Percentiles rank a stretch among this genome's conserved stretches.
phyloP scores from a whole-genome alignment of 306 rosid species.

The Cotoneaster glaucophyllus region DNA sequence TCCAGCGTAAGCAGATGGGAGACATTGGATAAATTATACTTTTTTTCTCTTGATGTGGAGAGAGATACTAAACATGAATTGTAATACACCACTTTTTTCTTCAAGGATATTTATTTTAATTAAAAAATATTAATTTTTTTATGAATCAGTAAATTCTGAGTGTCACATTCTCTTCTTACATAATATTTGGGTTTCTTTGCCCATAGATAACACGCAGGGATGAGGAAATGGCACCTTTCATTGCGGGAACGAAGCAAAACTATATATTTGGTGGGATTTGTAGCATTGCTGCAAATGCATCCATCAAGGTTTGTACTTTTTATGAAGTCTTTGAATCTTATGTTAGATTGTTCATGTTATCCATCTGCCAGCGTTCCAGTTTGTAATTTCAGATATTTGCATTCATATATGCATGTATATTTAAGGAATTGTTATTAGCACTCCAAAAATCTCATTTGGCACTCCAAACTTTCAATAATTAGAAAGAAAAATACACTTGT shows the following conservation, averaged over 20 bases:
- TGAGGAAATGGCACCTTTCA: conserved; percentile 94
- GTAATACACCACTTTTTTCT: background rate
- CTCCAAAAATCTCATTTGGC: too few species aligned
- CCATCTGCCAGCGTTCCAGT: background rate
- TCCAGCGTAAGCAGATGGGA: background rate
- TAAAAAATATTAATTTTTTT: background rate
- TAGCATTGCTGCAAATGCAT: conserved; percentile 73
- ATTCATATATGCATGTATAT: too few species aligned
- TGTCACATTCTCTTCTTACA: conserved; percentile 10
- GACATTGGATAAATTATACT: background rate
- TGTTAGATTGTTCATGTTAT: background rate
- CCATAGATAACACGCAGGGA: conserved; percentile 89
- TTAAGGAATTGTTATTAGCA: too few species aligned
- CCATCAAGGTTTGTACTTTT: conserved; percentile 54
- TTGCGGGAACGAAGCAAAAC: conserved; percentile 66
- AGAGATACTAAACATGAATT: background rate
- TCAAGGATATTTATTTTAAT: background rate
- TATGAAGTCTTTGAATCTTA: background rate
- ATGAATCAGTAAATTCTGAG: background rate
- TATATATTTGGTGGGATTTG: conserved; percentile 98
- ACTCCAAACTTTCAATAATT: too few species aligned
- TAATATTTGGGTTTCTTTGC: conserved; percentile 24
- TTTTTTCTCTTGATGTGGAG: background rate
- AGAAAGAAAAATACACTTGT: too few species aligned
- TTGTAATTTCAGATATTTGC: background rate